Base-by-base conservation (phyloP, 768 basidiomycete species). In the Sporobolomyces pararoseus region DNA sequence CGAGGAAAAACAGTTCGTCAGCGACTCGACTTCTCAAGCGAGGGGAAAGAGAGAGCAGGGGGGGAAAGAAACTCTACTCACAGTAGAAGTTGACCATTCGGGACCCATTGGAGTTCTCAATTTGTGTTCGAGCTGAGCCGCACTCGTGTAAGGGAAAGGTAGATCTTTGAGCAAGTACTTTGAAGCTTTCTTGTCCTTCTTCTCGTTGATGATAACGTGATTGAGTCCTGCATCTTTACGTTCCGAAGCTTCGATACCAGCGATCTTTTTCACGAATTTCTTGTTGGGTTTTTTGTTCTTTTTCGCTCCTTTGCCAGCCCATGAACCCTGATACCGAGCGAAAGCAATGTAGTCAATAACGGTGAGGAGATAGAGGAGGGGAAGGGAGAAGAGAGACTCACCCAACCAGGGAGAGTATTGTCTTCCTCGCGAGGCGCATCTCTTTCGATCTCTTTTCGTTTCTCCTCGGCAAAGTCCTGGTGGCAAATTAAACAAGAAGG, bases 191-290 rank as follows among this genome's bases (percentile, higher is more conserved):
- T 91, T 91, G 81, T 98, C 95, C 67, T 87, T 87, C 80, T 89
- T 91, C 80, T 99, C 95, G 2, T 91, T 92, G 76, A 99, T 90
- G 82, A 99, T 96, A 77, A 98, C 85, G 78, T 96, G 88, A 16
- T 87, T 84, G 77, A 91, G 91, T 70, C 83, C 83, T 76, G 87
- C 88, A 79, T 99, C 96, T 19, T 88, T 87, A 51, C 96, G 90
- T 57, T 86, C 81, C 23, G 83, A 82, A 0, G 90, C 88, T 72
- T 88, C 86, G 72, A 97, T 82, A 21, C 95, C 94, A 0, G 90
- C 85, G 32, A 91, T 81, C 76, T 88, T 87, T 77, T 91, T 91
- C 78, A 94, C 84, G 63, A 88, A 84, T 71, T 79, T 79, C 54
- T 79, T 78, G 19, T 49, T 54, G 4, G 79, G 81, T 59, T 85